Base-by-base conservation (phyloP, 2,329 filamentous ascomycete genomes). In the Xylariaceae sp. region DNA sequence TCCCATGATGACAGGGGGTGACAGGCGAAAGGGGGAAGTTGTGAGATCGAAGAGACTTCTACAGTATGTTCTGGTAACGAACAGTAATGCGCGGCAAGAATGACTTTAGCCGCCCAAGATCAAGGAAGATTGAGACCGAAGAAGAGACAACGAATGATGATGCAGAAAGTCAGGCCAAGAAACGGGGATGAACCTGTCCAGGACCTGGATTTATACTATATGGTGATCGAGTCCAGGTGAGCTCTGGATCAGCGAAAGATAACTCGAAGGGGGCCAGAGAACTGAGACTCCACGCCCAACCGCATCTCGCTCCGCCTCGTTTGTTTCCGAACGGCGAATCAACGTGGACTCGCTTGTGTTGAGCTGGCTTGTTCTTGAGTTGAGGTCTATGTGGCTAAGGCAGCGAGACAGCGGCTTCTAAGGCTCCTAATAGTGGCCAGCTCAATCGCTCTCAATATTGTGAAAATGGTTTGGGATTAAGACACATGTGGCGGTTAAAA, bases 1-100 rank as follows among this genome's bases (percentile, higher is more conserved):
- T n/a, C 70, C 72, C 74, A 73, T 15, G n/a, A 37, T 48, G 13
- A 11, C 41, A 45, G 41, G n/a, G 5, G 41, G 13, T 45, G 5
- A n/a, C 13, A 45, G 13, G 15, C 5, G 3, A n/a, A 1, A 30
- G 23, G 2, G 23, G 23, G 23, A 5, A 5, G 6, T 30, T 30
- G 13, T 9, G n/a, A n/a, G 13, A 2, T n/a, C 49, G 3, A 35
- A 15, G 23, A 13, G 10, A 30, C 49, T 11, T 2, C n/a, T 35
- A 51, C 23, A 51, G 41, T 45, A 4, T 45, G 37, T 9, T 41
- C 37, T 41, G 11, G 37, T n/a, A 45, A 45, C 41, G 41, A 45
- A 45, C 41, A n/a, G 41, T 4, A 13, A 45, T 3, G 41, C 11
- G 13, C 10, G n/a, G n/a, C 10, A 23, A 18, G 3, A 49, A 18